Base-by-base conservation (phyloP, 257 asterid genomes). In the Capsicum pubescens region DNA sequence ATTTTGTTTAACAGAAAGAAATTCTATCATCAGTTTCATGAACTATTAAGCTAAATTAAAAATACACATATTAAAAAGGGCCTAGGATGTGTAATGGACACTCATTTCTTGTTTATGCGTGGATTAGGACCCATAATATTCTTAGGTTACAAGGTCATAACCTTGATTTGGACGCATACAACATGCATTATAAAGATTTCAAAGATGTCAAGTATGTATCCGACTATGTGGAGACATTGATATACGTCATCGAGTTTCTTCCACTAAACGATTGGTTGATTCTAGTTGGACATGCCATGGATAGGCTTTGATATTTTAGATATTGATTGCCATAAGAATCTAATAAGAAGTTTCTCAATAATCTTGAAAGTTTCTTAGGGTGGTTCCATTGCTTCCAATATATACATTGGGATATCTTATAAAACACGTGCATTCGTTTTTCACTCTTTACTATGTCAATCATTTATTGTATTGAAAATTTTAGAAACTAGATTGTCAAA, bases 161-260 rank as follows among this genome's bases (percentile, higher is more conserved):
- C 82, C 42, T 79, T 39, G 82, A 79, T 48, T 35, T 79, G 46
- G 82, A 32, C 16, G 68, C 64, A 10, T 79, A 44, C 66, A 52
- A 67, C 11, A 39, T 14, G 6, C 46, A 55, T 17, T 36, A 39
- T 39, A 79, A 79, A 39, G 59, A 56, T 35, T 3, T 17, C 19
- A 67, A 79, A 32, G 16, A 79, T 6, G 66, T 79, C 64, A 39
- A 56, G 21, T 48, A 14, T 17, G 13, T 79, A 46, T 79, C 19
- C 67, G 21, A 79, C n/a, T 79, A 79, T 36, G 82, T 55, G 7
- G 82, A 79, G 19, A 68, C 82, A 50, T 56, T 79, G 26, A 48
- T 79, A 19, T 19, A 52, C 21, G 56, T 79, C 68, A 7, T 79
- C 63, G 17, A 26, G 46, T 12, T 39, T 54, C 50, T 79, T 52